Evolutionary conservation across 2,329 filamentous ascomycete species (phyloP), one percentile per base, ranked within the genome.

Genomic region (Verticillium tricorpus): DNA sequence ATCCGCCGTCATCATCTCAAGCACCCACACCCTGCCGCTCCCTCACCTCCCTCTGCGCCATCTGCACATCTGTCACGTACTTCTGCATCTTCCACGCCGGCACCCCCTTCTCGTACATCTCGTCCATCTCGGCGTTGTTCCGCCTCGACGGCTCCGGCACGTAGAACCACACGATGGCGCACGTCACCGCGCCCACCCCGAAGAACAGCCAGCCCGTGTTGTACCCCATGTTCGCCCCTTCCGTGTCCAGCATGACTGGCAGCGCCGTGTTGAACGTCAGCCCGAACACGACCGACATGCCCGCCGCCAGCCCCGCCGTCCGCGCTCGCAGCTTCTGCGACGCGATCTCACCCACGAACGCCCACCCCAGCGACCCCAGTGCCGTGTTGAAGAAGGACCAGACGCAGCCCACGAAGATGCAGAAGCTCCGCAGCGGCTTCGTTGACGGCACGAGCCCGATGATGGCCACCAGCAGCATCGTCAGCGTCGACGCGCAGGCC

Each of bases 321-420:
- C 70, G 70, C 0, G 70, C 68, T 0, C 73, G 70, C 3, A 76
- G 66, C 5, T 73, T 69, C 15, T 73, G 72, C 0, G 75, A 73
- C 0, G 75, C 75, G 6, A 76, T 73, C 59, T 77, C 74, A 22
- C 68, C 71, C 28, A 72, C 68, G 45, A 71, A 71, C 0, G 69
- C 69, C 67, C 69, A 73, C 7, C 70, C 70, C 40, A 34, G 15
- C 12, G 11, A 56, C 14, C 11, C 28, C 7, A 25, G 61, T n/a
- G 58, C 60, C 12, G 50, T 56, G 19, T 35, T 14, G 58, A 62
- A 67, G 65, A 64, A 56, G 66, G 65, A 68, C 67, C 66, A 67
- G 1, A 69, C 45, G 57, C 67, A 69, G 0, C 64, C 67, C 58
- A 69, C 66, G 32, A 69, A 58, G 15, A 71, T 61, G 22, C 67